These are phyloP conservation scores for Erythrobasidium hasegawianum DNA, from an alignment of 1,284 basidiomycete species.

Conservation along the genomic window DNA sequence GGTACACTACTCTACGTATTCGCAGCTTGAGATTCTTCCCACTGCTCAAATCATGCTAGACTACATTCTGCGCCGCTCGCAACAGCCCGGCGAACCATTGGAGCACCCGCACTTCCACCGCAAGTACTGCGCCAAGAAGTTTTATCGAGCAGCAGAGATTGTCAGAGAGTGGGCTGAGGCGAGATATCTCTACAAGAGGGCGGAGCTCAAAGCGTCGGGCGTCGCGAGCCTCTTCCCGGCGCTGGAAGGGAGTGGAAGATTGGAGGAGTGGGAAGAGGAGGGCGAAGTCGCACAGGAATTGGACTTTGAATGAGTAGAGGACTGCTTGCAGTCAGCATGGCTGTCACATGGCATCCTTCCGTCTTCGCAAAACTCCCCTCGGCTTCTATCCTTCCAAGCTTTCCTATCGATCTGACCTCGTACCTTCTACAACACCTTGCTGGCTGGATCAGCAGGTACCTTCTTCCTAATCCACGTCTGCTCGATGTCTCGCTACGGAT, in stretches of 20 bases:
- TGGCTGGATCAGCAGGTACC: too few relatives aligned
- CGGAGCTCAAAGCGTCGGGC: neutral
- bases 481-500: too few relatives aligned
- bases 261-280: constrained; percentile 35
- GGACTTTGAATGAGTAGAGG: constrained; percentile 14
- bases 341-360: too few relatives aligned
- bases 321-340: too few relatives aligned
- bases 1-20: constrained; percentile 87
- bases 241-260: constrained; percentile 20
- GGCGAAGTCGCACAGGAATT: constrained; percentile 12
- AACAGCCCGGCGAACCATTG: constrained; percentile 19
- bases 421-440: too few relatives aligned
- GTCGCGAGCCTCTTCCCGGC: constrained; percentile 12
- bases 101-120: constrained; percentile 67
- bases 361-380: too few relatives aligned
- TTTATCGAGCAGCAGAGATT: constrained; percentile 65
- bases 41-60: constrained; percentile 91
- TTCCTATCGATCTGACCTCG: too few relatives aligned
- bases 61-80: constrained; percentile 65
- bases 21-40: constrained; percentile 75
- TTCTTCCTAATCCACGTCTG: too few relatives aligned
- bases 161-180: constrained; percentile 53
- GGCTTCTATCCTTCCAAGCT: too few relatives aligned
- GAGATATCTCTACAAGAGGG: constrained; percentile 22
- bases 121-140: constrained; percentile 68